These are phyloP conservation scores for Austroboletus eburneus DNA, from an alignment of 768 basidiomycete genomes.

Conservation along the genomic window DNA sequence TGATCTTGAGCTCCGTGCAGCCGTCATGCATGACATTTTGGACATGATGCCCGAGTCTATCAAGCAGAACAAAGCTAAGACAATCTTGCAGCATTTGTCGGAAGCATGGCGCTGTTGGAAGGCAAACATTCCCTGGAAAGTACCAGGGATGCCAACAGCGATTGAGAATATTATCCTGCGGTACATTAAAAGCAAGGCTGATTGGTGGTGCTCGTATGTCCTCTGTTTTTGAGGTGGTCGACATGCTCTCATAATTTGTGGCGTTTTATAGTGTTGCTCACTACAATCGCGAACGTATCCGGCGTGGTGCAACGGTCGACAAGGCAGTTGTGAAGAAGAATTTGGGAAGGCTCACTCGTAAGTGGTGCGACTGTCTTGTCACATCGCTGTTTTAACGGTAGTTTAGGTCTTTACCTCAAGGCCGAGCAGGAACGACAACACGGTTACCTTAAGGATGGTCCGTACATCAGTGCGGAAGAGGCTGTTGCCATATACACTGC, in stretches of 20 bases:
- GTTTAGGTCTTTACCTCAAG: slow-evolving; percentile 82
- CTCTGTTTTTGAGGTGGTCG: neutral
- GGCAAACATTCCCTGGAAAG: slow-evolving; percentile 98
- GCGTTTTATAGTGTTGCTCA: slow-evolving; percentile 72
- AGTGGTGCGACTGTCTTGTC: slow-evolving; percentile 21
- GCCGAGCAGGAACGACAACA: slow-evolving; percentile 99
- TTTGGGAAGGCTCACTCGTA: slow-evolving; percentile 92
- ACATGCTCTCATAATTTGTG: neutral
- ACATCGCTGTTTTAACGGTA: slow-evolving; percentile 2
- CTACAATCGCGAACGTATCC: slow-evolving; percentile 96
- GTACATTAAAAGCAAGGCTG: slow-evolving; percentile 99
- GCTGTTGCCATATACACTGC: slow-evolving; percentile 98
- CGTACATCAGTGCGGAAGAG: slow-evolving; percentile 98
- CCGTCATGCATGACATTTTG: slow-evolving; percentile 99
- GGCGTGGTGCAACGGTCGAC: slow-evolving; percentile 94
- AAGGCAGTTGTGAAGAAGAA: slow-evolving; percentile 99
- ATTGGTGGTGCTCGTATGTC: slow-evolving; percentile 94
- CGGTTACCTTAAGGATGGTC: slow-evolving; percentile 97
- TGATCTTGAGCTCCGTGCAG: slow-evolving; percentile 93
- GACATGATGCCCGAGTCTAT: slow-evolving; percentile 99
- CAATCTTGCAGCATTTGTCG: slow-evolving; percentile 94
- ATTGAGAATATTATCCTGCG: slow-evolving; percentile 99
- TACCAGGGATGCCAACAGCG: slow-evolving; percentile 98
- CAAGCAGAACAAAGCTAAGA: slow-evolving; percentile 99
- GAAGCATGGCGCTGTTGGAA: slow-evolving; percentile 99